These are phyloP conservation scores for Mallotus repandus DNA, from an alignment of 441 rosid species.

Conservation along the genomic window DNA sequence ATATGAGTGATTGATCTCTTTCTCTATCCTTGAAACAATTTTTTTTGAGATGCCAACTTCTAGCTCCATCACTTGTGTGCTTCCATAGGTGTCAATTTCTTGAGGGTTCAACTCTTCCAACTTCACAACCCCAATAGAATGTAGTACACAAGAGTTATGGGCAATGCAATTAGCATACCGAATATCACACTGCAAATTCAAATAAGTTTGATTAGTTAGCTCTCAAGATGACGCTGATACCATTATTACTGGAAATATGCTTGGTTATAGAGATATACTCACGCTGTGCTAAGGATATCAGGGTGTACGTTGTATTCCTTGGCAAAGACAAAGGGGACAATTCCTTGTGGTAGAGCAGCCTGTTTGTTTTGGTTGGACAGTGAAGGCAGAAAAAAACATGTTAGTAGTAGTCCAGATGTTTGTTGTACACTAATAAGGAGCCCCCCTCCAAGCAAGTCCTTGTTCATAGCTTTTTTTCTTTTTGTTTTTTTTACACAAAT, in stretches of 20 bases:
- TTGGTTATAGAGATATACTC: constrained; percentile 18
- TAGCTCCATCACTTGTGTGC: constrained; percentile 8
- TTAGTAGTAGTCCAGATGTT: constrained; percentile 22
- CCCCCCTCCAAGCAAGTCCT: constrained; percentile 8
- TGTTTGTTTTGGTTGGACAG: constrained; percentile 35
- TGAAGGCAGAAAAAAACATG: constrained; percentile 18
- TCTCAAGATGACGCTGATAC: background rate
- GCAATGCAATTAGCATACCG: constrained; percentile 79
- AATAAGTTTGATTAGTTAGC: background rate
- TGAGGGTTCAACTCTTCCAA: background rate
- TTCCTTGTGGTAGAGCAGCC: constrained; percentile 88
- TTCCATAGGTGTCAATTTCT: constrained; percentile 22
- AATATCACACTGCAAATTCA: constrained; percentile 57
- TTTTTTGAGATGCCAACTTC: background rate
- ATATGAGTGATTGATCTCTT: constrained; percentile 1
- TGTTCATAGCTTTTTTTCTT: background rate
- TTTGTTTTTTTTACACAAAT: too few relatives aligned
- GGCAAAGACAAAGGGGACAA: constrained; percentile 85
- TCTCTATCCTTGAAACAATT: constrained; percentile 4
- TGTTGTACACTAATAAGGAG: constrained; percentile 12
- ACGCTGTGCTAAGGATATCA: constrained; percentile 82
- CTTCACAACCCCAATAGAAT: constrained; percentile 57
- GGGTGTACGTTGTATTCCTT: constrained; percentile 82
- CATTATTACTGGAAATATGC: too few relatives aligned
- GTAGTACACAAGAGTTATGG: constrained; percentile 77